These are phyloP conservation scores for Naegleria gruberi DNA, from an alignment of 208 protist species.

Conservation along the genomic window DNA sequence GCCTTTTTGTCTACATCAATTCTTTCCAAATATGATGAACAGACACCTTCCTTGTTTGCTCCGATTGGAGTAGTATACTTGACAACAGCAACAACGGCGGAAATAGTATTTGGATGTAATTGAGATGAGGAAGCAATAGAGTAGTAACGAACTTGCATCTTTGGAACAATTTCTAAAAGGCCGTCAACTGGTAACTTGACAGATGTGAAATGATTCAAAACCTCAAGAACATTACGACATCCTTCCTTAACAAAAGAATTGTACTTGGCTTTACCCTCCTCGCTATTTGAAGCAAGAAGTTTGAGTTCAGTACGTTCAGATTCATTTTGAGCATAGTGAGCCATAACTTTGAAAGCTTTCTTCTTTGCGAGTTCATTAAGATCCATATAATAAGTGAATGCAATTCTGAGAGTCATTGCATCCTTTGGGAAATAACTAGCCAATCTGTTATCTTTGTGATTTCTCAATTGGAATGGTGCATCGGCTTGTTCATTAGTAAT, in stretches of 20 bases:
- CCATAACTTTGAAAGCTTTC: constrained; percentile 72
- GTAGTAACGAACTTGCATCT: constrained; percentile 82
- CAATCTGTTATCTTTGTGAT: constrained; percentile 63
- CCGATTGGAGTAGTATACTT: constrained; percentile 34
- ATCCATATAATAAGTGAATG: constrained; percentile 79
- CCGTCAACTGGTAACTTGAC: constrained; percentile 61
- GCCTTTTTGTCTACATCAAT: constrained; percentile 54
- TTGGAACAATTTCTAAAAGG: constrained; percentile 83
- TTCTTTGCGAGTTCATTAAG: constrained; percentile 67
- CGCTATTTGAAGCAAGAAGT: constrained; percentile 55
- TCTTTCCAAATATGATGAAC: constrained; percentile 69
- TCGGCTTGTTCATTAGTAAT: constrained; percentile 28
- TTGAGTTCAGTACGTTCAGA: constrained; percentile 63
- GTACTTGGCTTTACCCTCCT: constrained; percentile 32
- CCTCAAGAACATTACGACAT: neutral
- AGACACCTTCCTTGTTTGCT: constrained; percentile 64
- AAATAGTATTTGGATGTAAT: constrained; percentile 54
- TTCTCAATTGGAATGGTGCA: neutral
- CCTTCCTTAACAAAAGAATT: constrained; percentile 25
- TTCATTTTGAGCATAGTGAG: constrained; percentile 62
- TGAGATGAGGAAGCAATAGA: constrained; percentile 84
- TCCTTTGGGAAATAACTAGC: constrained; percentile 67
- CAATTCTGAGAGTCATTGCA: constrained; percentile 44
- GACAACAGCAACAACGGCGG: constrained; percentile 71
- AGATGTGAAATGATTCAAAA: constrained; percentile 50